phyloP scores from a whole-genome alignment of 345 rosid genomes.

The Bruguiera sexangula region DNA sequence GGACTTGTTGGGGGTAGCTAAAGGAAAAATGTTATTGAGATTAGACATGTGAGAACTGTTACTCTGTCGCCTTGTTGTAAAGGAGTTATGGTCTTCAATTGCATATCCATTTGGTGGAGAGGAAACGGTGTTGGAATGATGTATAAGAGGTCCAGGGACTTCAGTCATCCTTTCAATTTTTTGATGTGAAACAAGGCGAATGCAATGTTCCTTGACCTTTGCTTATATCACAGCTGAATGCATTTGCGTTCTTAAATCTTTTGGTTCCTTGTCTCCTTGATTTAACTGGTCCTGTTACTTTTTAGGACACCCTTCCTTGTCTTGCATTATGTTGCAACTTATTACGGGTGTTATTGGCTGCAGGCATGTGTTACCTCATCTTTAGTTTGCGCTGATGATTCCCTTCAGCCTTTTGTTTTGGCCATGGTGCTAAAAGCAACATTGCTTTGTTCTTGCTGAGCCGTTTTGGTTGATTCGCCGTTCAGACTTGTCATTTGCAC shows the following conservation, averaged over 20 bases:
- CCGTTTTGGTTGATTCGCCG: too few species aligned
- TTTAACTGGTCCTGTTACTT: not conserved
- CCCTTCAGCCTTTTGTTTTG: not conserved
- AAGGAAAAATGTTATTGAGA: too few species aligned
- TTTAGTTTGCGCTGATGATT: not conserved
- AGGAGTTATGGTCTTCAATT: not conserved
- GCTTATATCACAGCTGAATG: not conserved
- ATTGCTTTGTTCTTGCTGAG: too few species aligned
- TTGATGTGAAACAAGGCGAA: not conserved
- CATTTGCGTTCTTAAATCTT: not conserved
- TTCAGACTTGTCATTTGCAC: too few species aligned
- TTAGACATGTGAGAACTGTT: too few species aligned
- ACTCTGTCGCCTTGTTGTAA: not conserved
- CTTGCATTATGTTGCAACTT: not conserved
- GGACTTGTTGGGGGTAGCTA: too few species aligned
- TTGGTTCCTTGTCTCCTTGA: not conserved
- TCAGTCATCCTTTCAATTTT: not conserved
- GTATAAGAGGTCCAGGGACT: not conserved
- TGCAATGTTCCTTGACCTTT: not conserved
- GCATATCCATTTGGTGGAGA: not conserved
- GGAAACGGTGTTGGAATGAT: not conserved
- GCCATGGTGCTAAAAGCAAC: not conserved
- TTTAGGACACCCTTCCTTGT: not conserved
- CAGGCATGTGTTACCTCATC: slow-evolving; percentile 3
- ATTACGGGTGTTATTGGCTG: not conserved